Evolutionary conservation across 768 basidiomycete genomes (phyloP).

Genomic region (Ephemerocybe angulata): DNA sequence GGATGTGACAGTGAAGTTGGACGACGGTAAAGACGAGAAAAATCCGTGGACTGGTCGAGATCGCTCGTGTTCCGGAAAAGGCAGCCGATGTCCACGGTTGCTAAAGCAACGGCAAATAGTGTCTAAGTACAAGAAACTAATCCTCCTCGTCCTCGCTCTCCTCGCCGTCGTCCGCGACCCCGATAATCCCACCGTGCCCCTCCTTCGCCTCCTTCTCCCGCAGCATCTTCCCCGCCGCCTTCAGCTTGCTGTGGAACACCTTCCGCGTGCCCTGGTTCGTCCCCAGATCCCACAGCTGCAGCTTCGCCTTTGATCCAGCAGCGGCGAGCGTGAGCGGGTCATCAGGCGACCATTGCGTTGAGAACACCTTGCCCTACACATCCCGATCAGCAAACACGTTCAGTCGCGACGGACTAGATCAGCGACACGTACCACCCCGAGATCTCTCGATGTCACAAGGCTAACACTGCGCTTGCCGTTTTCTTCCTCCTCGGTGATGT

Average conservation of each 20-base stretch:
- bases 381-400: neutral
- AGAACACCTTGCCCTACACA: conserved; percentile 91
- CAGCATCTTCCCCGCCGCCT: conserved; percentile 63
- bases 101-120: conserved; percentile 6
- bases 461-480: conserved; percentile 71
- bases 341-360: conserved; percentile 87
- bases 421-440: conserved; percentile 71
- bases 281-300: conserved; percentile 95
- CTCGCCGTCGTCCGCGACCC: conserved; percentile 68
- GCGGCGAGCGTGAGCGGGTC: conserved; percentile 91
- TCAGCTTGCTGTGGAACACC: conserved; percentile 76
- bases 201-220: conserved; percentile 53
- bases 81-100: conserved; percentile 7
- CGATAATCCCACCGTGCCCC: conserved; percentile 58
- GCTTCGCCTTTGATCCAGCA: conserved; percentile 88
- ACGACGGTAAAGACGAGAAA: neutral
- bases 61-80: conserved; percentile 1
- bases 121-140: neutral
- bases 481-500: conserved; percentile 64
- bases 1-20: conserved; percentile 6
- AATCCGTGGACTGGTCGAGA: neutral
- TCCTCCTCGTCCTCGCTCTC: conserved; percentile 52
- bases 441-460: conserved; percentile 81
- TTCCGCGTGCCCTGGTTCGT: conserved; percentile 80
- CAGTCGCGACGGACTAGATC: neutral